Evolutionary conservation across 495 filamentous ascomycete genomes (phyloP).

Genomic region (Penicillium manginii): DNA sequence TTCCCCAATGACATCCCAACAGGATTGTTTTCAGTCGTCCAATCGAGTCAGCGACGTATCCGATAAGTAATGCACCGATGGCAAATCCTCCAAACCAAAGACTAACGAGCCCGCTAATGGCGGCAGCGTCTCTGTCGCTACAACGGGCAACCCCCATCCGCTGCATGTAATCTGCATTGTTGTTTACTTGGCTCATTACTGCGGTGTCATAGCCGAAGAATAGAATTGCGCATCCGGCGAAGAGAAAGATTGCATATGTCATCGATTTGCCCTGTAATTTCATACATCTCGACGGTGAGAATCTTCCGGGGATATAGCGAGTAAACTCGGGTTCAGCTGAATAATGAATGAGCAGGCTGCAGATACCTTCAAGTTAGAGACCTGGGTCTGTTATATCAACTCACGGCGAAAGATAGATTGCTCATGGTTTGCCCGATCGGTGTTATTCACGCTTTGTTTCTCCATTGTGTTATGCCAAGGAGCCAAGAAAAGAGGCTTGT

Average conservation of each 20-base stretch:
- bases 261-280: constrained; percentile 25
- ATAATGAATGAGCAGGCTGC: neutral
- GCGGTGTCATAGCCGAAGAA: constrained; percentile 45
- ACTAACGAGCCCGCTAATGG: constrained; percentile 31
- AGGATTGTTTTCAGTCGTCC: constrained; percentile 53
- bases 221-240: constrained; percentile 33
- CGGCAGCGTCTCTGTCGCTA: constrained; percentile 25
- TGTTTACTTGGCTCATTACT: constrained; percentile 45
- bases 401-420: constrained; percentile 14
- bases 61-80: constrained; percentile 23
- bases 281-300: constrained; percentile 28
- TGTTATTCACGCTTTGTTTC: neutral
- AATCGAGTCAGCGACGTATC: constrained; percentile 42
- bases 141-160: constrained; percentile 25
- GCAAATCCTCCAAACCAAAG: constrained; percentile 34
- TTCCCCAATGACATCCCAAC: constrained; percentile 48
- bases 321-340: constrained; percentile 21
- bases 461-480: neutral
- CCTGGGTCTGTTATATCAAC: neutral
- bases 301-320: constrained; percentile 28
- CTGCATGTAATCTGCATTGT: constrained; percentile 38
- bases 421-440: neutral
- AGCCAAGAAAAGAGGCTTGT: neutral
- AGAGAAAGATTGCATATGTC: constrained; percentile 26
- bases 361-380: neutral